These are phyloP conservation scores for Agroathelia rolfsii DNA, from an alignment of 1,284 basidiomycete species.

Conservation along the genomic window DNA sequence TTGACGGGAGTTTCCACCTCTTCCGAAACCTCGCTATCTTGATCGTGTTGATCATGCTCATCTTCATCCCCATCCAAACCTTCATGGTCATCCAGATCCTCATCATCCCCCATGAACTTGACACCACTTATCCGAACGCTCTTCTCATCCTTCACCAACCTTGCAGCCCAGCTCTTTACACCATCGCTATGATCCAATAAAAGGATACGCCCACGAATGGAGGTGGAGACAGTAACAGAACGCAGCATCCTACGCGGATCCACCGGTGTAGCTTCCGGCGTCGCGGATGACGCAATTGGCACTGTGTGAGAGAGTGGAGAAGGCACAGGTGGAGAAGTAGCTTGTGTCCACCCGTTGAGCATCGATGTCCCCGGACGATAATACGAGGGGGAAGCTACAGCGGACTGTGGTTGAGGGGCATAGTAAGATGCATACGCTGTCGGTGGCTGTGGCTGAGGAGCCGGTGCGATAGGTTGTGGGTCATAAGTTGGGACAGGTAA, in stretches of 20 bases:
- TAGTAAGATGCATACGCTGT: conserved; percentile 12
- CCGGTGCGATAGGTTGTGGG: conserved; percentile 1
- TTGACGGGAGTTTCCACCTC: no score
- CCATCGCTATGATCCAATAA: conserved; percentile 51
- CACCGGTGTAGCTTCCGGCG: conserved; percentile 16
- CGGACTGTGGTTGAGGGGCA: conserved; percentile 14
- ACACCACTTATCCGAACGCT: conserved; percentile 42
- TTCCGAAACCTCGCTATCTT: conserved; percentile 23
- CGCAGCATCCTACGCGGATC: conserved; percentile 36
- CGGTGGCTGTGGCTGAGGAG: not conserved
- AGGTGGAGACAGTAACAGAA: conserved; percentile 39
- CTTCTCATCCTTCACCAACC: conserved; percentile 43
- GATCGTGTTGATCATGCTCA: conserved; percentile 13
- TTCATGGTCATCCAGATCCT: conserved; percentile 37
- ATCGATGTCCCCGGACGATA: no score
- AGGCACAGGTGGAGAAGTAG: conserved; percentile 15
- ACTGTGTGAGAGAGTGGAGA: conserved; percentile 6
- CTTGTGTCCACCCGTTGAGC: conserved; percentile 11
- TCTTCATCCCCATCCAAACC: conserved; percentile 35
- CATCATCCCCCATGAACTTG: conserved; percentile 35
- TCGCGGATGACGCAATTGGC: conserved; percentile 12
- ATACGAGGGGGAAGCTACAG: no score
- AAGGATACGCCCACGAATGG: conserved; percentile 47
- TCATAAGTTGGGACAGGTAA: no score
- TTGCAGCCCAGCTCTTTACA: conserved; percentile 57